phyloP scores from a whole-genome alignment of 2,329 filamentous ascomycete species.

The Thermothelomyces thermophilus region DNA sequence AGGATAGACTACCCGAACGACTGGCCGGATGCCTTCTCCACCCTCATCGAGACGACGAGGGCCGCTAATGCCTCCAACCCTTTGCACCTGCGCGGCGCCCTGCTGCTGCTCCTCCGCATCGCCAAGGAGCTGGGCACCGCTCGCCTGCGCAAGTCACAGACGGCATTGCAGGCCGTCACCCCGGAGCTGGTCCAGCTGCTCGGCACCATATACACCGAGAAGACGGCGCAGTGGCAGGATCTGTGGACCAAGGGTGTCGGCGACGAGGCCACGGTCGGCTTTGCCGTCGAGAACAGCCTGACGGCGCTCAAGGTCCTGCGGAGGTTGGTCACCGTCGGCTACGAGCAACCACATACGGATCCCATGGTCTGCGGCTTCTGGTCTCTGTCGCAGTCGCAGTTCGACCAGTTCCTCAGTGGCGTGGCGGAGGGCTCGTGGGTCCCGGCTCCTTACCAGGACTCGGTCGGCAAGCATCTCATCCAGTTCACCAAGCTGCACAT shows the following conservation, averaged over 20 bases:
- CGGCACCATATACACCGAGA: slow-evolving; percentile 68
- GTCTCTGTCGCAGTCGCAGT: slow-evolving; percentile 68
- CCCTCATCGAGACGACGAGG: slow-evolving; percentile 60
- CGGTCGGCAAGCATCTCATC: slow-evolving; percentile 78
- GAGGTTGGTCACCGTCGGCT: slow-evolving; percentile 72
- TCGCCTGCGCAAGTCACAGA: slow-evolving; percentile 65
- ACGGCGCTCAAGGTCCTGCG: slow-evolving; percentile 73
- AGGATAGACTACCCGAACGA: slow-evolving; percentile 83
- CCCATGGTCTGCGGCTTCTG: slow-evolving; percentile 73
- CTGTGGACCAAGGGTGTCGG: slow-evolving; percentile 53
- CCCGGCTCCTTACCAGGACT: slow-evolving; percentile 47
- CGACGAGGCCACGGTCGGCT: slow-evolving; percentile 51
- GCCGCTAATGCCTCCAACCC: slow-evolving; percentile 51
- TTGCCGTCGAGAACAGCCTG: slow-evolving; percentile 70
- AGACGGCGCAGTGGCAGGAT: slow-evolving; percentile 61
- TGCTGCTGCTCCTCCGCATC: slow-evolving; percentile 74
- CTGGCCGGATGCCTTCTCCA: slow-evolving; percentile 62
- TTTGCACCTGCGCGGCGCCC: slow-evolving; percentile 61
- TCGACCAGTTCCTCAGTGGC: slow-evolving; percentile 66
- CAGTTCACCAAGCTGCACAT: slow-evolving; percentile 90
- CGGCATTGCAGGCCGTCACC: slow-evolving; percentile 67
- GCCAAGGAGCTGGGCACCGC: slow-evolving; percentile 87
- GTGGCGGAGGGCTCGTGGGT: slow-evolving; percentile 50
- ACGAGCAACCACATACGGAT: slow-evolving; percentile 76
- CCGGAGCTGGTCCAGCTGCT: slow-evolving; percentile 81